Conservation (phyloP, 1,284 basidiomycete genomes). For the Ustanciosporium gigantosporum region DNA sequence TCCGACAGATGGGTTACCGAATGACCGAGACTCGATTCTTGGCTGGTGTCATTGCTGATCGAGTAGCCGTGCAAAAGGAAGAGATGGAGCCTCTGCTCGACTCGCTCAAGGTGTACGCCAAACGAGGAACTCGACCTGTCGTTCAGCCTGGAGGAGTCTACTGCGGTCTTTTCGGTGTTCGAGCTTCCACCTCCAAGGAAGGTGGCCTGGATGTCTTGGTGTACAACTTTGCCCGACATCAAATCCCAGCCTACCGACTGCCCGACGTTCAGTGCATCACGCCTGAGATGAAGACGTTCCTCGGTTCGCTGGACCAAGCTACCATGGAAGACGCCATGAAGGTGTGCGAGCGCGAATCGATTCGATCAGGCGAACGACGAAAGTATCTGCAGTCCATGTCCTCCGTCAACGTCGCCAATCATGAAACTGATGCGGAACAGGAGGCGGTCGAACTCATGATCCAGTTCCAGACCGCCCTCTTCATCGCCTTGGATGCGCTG, state of each 20-base stretch:
- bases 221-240: conserved; percentile 66
- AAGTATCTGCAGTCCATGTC: conserved; percentile 43
- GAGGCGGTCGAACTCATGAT: conserved; percentile 62
- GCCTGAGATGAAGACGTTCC: conserved; percentile 62
- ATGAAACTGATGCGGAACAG: conserved; percentile 37
- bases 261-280: conserved; percentile 64
- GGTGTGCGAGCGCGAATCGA: conserved; percentile 62
- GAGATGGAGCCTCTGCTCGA: conserved; percentile 65
- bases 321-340: conserved; percentile 63
- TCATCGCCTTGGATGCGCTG: conserved; percentile 64
- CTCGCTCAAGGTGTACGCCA: conserved; percentile 65
- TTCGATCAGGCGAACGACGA: conserved; percentile 54
- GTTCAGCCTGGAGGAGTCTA: conserved; percentile 65
- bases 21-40: conserved; percentile 65
- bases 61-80: conserved; percentile 63
- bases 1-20: conserved; percentile 64
- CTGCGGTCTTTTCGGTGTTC: conserved; percentile 65
- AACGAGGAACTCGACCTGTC: conserved; percentile 64
- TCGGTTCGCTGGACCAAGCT: conserved; percentile 62
- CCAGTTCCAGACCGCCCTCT: conserved; percentile 65
- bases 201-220: conserved; percentile 63
- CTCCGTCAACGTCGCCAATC: conserved; percentile 33
- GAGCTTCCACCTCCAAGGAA: conserved; percentile 61
- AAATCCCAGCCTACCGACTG: conserved; percentile 66
- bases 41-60: conserved; percentile 63